Conservation (phyloP, 306 rosid species). For the Casuarina glauca region DNA sequence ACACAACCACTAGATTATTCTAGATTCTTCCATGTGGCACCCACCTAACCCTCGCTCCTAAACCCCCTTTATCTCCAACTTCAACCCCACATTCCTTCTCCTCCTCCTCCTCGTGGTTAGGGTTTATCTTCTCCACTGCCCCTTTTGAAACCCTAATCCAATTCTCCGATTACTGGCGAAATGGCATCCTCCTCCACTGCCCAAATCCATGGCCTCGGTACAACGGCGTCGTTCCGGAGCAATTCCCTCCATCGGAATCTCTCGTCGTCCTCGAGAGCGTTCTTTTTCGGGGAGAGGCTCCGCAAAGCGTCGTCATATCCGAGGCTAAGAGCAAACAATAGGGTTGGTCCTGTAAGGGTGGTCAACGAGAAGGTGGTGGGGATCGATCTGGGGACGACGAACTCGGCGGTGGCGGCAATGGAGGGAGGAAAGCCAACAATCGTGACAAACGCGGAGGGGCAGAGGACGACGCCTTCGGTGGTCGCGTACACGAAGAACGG, state of each 20-base stretch:
- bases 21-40: slow-evolving; percentile 23
- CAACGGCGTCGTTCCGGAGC: slow-evolving; percentile 30
- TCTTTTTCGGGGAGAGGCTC: slow-evolving; percentile 55
- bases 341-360: slow-evolving; percentile 46
- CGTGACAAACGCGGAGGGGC: slow-evolving; percentile 85
- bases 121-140: not conserved
- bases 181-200: slow-evolving; percentile 63
- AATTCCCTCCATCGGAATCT: not conserved
- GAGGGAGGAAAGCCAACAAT: slow-evolving; percentile 90
- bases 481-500: slow-evolving; percentile 89
- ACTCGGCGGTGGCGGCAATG: slow-evolving; percentile 84
- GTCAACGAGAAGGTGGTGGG: slow-evolving; percentile 85
- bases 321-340: slow-evolving; percentile 28
- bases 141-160: not conserved
- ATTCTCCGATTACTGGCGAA: not conserved
- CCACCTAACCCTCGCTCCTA: slow-evolving; percentile 19
- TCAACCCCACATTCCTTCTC: not conserved
- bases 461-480: slow-evolving; percentile 87
- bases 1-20: slow-evolving; percentile 13
- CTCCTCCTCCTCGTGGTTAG: not conserved
- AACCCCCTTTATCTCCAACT: not conserved
- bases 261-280: slow-evolving; percentile 34
- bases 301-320: slow-evolving; percentile 34
- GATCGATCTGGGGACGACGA: slow-evolving; percentile 80
- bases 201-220: slow-evolving; percentile 72